Conservation (phyloP, 2,329 filamentous ascomycete genomes). For the Fusarium hostae region DNA sequence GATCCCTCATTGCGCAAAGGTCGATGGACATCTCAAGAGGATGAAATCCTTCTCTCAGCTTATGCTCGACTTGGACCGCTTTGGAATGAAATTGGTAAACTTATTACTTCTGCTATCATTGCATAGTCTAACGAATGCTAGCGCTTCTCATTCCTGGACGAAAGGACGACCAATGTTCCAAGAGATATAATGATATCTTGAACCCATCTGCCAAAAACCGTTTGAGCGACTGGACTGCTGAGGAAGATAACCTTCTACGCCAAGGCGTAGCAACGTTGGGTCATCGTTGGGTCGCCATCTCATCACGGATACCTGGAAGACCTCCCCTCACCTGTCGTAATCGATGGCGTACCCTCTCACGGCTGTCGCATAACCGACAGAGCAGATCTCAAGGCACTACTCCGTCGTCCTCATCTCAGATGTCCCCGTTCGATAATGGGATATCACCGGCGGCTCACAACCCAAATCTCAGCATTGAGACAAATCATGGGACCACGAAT, state of each 20-base stretch:
- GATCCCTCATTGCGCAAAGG: constrained; percentile 46
- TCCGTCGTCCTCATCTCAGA: constrained; percentile 34
- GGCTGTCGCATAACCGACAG: constrained; percentile 21
- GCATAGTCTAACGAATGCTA: not conserved
- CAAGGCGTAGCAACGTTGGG: constrained; percentile 42
- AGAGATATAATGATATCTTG: constrained; percentile 46
- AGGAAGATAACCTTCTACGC: constrained; percentile 41
- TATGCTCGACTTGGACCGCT: constrained; percentile 42
- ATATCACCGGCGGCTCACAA: constrained; percentile 33
- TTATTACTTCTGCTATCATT: not conserved
- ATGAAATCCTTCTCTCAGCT: constrained; percentile 45
- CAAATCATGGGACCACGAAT: not conserved
- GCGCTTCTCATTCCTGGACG: constrained; percentile 44
- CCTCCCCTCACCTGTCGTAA: constrained; percentile 47
- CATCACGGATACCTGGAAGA: constrained; percentile 39
- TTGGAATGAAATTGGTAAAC: constrained; percentile 44
- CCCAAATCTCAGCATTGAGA: not conserved
- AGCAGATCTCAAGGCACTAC: constrained; percentile 35
- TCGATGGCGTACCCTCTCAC: constrained; percentile 41
- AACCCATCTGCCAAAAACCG: constrained; percentile 43
- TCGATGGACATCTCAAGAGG: constrained; percentile 45
- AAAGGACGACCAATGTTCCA: constrained; percentile 47
- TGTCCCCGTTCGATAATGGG: constrained; percentile 30
- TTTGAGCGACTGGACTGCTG: constrained; percentile 41
- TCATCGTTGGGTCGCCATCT: constrained; percentile 46